These are phyloP conservation scores for Penicillium diatomitis DNA, from an alignment of 495 filamentous ascomycete species.

Conservation along the genomic window DNA sequence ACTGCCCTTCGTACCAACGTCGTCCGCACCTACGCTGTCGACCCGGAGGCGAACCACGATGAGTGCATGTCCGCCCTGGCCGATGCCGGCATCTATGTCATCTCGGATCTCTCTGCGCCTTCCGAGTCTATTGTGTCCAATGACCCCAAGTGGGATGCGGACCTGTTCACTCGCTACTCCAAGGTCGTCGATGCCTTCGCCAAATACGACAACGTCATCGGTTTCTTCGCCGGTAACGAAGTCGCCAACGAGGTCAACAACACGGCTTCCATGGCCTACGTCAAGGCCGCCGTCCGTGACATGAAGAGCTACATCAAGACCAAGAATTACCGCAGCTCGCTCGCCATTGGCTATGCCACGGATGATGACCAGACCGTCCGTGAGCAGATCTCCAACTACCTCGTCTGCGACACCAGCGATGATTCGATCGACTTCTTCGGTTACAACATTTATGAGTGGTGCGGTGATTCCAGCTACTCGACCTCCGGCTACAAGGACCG, in stretches of 20 bases:
- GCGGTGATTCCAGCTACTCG: conserved; percentile 66
- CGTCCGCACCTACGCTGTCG: conserved; percentile 89
- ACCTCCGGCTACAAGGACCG: conserved; percentile 71
- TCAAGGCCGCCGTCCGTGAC: conserved; percentile 95
- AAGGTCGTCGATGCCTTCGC: conserved; percentile 74
- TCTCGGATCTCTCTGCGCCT: conserved; percentile 83
- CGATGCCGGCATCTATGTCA: conserved; percentile 88
- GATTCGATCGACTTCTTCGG: conserved; percentile 92
- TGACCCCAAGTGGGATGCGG: conserved; percentile 66
- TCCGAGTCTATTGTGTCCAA: conserved; percentile 72
- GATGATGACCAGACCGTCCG: conserved; percentile 84
- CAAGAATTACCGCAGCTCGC: conserved; percentile 57
- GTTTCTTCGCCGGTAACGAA: conserved; percentile 98
- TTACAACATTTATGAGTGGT: conserved; percentile 99
- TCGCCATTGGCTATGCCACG: conserved; percentile 90
- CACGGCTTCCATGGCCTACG: conserved; percentile 79
- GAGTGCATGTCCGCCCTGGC: conserved; percentile 80
- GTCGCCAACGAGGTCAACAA: conserved; percentile 81
- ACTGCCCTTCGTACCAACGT: conserved; percentile 72
- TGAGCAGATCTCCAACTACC: conserved; percentile 70
- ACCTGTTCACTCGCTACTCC: conserved; percentile 74
- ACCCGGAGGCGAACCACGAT: conserved; percentile 68
- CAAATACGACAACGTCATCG: conserved; percentile 79
- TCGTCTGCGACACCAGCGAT: conserved; percentile 69
- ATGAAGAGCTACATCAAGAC: conserved; percentile 85